phyloP scores from a whole-genome alignment of 2,329 filamentous ascomycete genomes.

The Colletotrichum sp. region DNA sequence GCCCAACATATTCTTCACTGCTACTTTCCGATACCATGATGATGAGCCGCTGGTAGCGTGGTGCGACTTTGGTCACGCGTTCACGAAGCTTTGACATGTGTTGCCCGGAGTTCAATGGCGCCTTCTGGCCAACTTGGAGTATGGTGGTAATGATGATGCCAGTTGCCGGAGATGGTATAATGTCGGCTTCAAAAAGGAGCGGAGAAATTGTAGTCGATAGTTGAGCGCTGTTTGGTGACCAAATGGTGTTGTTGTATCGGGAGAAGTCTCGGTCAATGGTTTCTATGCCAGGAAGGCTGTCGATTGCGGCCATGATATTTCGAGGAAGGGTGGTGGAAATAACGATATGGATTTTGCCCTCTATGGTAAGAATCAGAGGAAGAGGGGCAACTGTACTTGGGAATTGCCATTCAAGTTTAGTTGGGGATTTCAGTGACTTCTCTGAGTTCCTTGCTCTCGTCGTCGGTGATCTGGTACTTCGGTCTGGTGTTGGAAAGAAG shows the following conservation, averaged over 20 bases:
- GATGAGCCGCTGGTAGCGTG: conserved; percentile 70
- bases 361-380: conserved; percentile 24
- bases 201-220: conserved; percentile 31
- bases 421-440: not conserved
- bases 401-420: no score
- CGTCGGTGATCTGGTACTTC: not conserved
- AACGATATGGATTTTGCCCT: conserved; percentile 43
- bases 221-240: conserved; percentile 34
- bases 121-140: conserved; percentile 73
- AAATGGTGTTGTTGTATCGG: conserved; percentile 36
- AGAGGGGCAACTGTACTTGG: not conserved
- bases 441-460: not conserved
- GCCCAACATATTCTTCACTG: conserved; percentile 44
- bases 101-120: conserved; percentile 58
- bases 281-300: conserved; percentile 50
- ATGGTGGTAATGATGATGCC: conserved; percentile 76
- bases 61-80: conserved; percentile 56
- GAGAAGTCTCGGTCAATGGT: conserved; percentile 68
- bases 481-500: not conserved
- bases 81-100: conserved; percentile 54
- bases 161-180: conserved; percentile 71
- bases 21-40: conserved; percentile 69
- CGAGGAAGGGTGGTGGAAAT: conserved; percentile 56
- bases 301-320: conserved; percentile 53
- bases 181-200: conserved; percentile 68